Percentiles rank a stretch among this genome's conserved stretches.
These are phyloP conservation scores for Globisporangium spinosum DNA, from an alignment of 352 stramenopile species.

Conservation along the genomic window DNA sequence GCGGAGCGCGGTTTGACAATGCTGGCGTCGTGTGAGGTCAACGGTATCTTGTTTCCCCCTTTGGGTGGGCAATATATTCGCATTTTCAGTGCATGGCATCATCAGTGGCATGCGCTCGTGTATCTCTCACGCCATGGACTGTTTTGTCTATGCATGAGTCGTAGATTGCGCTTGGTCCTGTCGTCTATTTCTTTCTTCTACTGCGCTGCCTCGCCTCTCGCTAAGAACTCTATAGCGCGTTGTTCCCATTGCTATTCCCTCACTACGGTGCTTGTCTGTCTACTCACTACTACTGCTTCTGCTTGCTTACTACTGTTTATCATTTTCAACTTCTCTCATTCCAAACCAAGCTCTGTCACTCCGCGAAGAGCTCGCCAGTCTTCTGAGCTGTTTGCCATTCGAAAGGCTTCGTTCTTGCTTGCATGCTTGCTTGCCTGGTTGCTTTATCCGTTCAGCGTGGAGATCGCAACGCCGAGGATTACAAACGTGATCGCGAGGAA, in stretches of 20 bases:
- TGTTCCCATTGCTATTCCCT: neutral
- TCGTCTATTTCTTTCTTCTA: neutral
- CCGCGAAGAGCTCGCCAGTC: neutral
- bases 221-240: neutral
- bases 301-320: neutral
- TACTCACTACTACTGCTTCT: neutral
- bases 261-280: neutral
- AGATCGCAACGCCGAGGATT: slow-evolving; percentile 62
- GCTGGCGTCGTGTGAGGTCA: too few relatives aligned
- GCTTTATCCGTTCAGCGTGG: slow-evolving; percentile 46
- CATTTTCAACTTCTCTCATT: neutral
- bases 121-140: too few relatives aligned
- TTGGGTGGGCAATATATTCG: neutral
- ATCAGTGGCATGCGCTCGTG: neutral
- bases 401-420: neutral
- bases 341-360: neutral
- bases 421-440: neutral
- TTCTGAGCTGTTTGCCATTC: neutral
- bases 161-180: neutral
- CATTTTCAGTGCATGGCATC: neutral
- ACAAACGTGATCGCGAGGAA: slow-evolving; percentile 70
- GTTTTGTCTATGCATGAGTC: neutral
- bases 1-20: too few relatives aligned
- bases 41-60: neutral
- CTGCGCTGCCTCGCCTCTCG: neutral